phyloP scores from a whole-genome alignment of 2,329 filamentous ascomycete genomes.

The Ustilaginoidea virens region DNA sequence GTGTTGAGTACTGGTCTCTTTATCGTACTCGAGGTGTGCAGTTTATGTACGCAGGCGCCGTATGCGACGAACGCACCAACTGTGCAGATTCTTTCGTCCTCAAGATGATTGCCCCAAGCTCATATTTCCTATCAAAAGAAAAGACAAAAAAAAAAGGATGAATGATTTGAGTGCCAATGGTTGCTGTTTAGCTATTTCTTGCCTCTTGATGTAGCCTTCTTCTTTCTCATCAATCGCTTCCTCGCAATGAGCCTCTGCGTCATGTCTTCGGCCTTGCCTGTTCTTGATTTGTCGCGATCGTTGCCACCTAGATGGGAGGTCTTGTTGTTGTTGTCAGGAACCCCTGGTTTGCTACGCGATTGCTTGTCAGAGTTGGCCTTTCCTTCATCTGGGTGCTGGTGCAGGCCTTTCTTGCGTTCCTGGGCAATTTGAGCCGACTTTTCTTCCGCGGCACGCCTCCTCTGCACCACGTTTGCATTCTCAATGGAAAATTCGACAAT shows the following conservation, averaged over 20 bases:
- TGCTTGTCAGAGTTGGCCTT: neutral
- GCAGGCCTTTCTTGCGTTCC: slow-evolving; percentile 20
- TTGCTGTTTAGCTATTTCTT: slow-evolving; percentile 3
- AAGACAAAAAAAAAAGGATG: slow-evolving; percentile 2
- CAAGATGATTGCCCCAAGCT: too few species aligned
- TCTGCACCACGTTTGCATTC: slow-evolving; percentile 86
- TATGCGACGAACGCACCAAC: too few species aligned
- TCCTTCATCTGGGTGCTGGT: slow-evolving; percentile 1
- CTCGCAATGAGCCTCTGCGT: slow-evolving; percentile 69
- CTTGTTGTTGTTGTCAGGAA: slow-evolving; percentile 1
- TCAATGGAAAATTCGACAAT: slow-evolving; percentile 98
- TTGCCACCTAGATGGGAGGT: slow-evolving; percentile 14
- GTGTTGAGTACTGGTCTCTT: too few species aligned
- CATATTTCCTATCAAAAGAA: neutral
- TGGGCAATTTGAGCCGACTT: slow-evolving; percentile 15
- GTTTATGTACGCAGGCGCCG: too few species aligned
- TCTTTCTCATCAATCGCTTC: slow-evolving; percentile 67
- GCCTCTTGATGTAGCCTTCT: slow-evolving; percentile 31
- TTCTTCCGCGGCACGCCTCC: slow-evolving; percentile 34
- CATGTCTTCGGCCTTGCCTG: slow-evolving; percentile 23
- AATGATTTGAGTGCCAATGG: too few species aligned
- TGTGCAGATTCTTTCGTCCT: too few species aligned
- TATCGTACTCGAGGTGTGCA: too few species aligned
- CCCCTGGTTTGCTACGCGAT: neutral
- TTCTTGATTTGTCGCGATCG: slow-evolving; percentile 11